Evolutionary conservation across 257 asterid genomes (phyloP).

Genomic region (Avicennia marina): DNA sequence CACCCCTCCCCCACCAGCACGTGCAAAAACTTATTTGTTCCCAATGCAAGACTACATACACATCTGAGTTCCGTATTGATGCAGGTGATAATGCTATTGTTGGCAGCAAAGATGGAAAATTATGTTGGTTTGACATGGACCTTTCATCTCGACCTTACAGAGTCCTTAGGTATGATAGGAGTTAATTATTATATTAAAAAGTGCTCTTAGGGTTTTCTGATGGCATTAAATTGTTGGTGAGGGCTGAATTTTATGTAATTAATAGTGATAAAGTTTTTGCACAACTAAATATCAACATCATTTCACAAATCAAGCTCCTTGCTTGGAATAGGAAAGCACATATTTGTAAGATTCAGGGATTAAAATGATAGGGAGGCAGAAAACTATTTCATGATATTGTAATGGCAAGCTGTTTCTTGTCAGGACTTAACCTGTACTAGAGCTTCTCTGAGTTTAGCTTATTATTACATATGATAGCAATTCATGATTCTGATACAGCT

Average conservation of each 20-base stretch:
- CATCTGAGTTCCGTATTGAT: conserved; percentile 12
- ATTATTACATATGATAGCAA: not conserved
- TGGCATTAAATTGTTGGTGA: not conserved
- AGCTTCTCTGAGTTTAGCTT: conserved; percentile 1
- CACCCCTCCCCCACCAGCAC: not conserved
- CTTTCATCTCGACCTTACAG: conserved; percentile 87
- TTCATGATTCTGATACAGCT: no score
- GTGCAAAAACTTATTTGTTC: not conserved
- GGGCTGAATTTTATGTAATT: not conserved
- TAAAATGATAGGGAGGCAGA: no score
- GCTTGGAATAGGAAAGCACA: no score
- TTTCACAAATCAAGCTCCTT: no score
- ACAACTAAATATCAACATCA: no score
- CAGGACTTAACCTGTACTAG: not conserved
- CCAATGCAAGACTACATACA: not conserved
- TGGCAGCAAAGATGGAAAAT: conserved; percentile 94
- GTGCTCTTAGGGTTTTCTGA: no score
- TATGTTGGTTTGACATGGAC: conserved; percentile 99
- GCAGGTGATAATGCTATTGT: conserved; percentile 90
- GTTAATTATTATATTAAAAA: no score
- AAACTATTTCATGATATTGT: not conserved
- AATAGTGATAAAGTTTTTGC: no score
- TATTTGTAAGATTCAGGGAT: no score
- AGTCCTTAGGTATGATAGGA: conserved; percentile 64
- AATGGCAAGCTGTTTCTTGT: not conserved